These are phyloP conservation scores for Cicer bijugum DNA, from an alignment of 306 rosid genomes.

Conservation along the genomic window DNA sequence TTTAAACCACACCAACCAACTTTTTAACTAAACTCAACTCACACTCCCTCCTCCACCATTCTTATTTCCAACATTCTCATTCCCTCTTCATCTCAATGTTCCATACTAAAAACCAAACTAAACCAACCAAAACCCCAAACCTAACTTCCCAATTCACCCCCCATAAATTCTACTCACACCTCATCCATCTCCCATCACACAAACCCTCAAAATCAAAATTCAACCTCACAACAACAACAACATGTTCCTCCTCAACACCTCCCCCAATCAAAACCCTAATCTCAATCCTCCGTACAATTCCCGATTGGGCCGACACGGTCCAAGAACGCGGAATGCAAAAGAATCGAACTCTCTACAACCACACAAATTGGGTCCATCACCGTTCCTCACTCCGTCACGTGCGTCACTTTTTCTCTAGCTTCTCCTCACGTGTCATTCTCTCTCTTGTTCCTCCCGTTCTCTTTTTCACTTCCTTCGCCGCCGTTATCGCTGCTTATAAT, in stretches of 20 bases:
- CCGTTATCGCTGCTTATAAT: constrained; percentile 67
- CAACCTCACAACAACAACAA: neutral
- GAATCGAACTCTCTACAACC: constrained; percentile 62
- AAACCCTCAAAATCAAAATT: constrained; percentile 40
- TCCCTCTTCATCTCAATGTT: constrained; percentile 51
- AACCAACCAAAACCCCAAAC: constrained; percentile 36
- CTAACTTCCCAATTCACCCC: constrained; percentile 57
- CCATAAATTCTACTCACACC: constrained; percentile 30
- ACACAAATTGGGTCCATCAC: constrained; percentile 70
- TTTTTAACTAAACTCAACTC: constrained; percentile 13
- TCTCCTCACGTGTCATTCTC: constrained; percentile 78
- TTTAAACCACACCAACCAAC: constrained; percentile 16
- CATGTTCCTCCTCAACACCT: constrained; percentile 25
- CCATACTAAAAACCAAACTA: constrained; percentile 45
- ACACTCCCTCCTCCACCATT: constrained; percentile 1
- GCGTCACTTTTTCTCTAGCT: constrained; percentile 74
- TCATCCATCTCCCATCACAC: neutral
- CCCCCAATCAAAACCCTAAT: constrained; percentile 39
- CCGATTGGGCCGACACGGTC: constrained; percentile 78
- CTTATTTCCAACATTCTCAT: constrained; percentile 21
- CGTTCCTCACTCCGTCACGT: constrained; percentile 86
- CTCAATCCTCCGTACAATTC: constrained; percentile 56
- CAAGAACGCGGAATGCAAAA: constrained; percentile 75
- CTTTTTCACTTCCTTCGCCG: constrained; percentile 66
- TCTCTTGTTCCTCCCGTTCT: constrained; percentile 80